These are phyloP conservation scores for Eucommia ulmoides DNA, from an alignment of 257 asterid genomes.

Conservation along the genomic window DNA sequence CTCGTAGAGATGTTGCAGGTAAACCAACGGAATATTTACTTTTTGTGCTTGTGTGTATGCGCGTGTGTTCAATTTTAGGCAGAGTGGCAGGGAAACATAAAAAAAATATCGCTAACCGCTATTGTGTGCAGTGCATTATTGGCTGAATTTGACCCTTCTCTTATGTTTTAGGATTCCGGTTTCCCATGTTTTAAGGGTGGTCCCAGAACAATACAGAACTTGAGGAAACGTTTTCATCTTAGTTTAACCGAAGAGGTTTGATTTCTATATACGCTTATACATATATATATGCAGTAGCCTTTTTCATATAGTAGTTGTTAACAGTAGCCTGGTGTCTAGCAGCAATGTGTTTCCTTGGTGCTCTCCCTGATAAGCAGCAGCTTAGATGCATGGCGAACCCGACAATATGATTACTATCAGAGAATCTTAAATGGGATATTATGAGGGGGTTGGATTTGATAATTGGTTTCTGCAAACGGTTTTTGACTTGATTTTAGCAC, in stretches of 20 bases:
- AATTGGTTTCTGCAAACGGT: too few species aligned
- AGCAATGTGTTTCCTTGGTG: conserved; percentile 99
- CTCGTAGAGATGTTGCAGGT: conserved; percentile 99
- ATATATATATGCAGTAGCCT: conserved; percentile 7
- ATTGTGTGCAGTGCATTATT: background rate
- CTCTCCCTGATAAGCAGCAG: conserved; percentile 98
- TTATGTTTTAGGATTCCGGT: conserved; percentile 68
- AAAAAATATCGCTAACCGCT: background rate
- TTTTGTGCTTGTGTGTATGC: background rate
- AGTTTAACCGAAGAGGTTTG: conserved; percentile 95
- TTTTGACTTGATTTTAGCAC: too few species aligned
- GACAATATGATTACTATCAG: conserved; percentile 96
- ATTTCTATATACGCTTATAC: conserved; percentile 1
- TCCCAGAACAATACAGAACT: conserved; percentile 88
- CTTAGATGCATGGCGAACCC: conserved; percentile 99
- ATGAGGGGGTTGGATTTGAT: too few species aligned
- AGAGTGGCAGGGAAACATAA: too few species aligned
- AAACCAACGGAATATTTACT: conserved; percentile 11
- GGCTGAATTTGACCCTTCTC: conserved; percentile 8
- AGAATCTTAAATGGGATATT: conserved; percentile 94
- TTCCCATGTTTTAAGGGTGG: conserved; percentile 99
- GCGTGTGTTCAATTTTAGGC: too few species aligned
- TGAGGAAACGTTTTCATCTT: conserved; percentile 95
- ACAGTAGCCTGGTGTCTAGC: conserved; percentile 19
- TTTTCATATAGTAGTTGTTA: conserved; percentile 7